Evolutionary conservation across 805 yeast genomes (phyloP).

Genomic region (Lipomyces sp.): DNA sequence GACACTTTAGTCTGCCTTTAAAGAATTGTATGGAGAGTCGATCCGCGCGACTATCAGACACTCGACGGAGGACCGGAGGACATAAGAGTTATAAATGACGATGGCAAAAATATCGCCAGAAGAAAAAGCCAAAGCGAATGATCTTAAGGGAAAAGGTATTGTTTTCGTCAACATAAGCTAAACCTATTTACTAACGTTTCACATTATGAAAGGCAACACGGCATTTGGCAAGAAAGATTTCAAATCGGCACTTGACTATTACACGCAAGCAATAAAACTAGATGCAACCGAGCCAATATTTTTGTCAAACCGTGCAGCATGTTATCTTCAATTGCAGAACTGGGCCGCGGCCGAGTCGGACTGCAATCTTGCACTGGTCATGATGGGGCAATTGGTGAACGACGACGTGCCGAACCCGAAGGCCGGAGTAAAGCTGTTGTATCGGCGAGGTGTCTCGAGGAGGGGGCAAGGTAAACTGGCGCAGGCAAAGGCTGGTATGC

Average conservation of each 20-base stretch:
- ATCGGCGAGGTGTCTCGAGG: slow-evolving; percentile 25
- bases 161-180: neutral
- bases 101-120: neutral
- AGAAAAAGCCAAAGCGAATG: neutral
- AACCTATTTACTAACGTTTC: neutral
- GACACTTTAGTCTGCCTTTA: no score
- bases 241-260: slow-evolving; percentile 56
- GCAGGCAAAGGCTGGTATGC: slow-evolving; percentile 20
- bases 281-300: slow-evolving; percentile 59
- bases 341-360: slow-evolving; percentile 57
- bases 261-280: slow-evolving; percentile 59
- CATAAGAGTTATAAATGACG: neutral
- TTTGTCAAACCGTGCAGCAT: slow-evolving; percentile 71
- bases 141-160: slow-evolving; percentile 16
- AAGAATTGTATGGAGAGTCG: neutral
- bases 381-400: neutral
- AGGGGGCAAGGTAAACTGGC: slow-evolving; percentile 11
- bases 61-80: neutral
- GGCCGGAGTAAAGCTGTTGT: slow-evolving; percentile 21
- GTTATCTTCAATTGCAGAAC: slow-evolving; percentile 58
- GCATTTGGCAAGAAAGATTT: slow-evolving; percentile 55
- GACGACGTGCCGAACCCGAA: slow-evolving; percentile 6
- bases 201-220: slow-evolving; percentile 53
- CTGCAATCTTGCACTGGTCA: slow-evolving; percentile 43
- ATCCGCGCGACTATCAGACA: neutral